phyloP scores from a whole-genome alignment of 164 flowering plant species.

The Houttuynia cordata region DNA sequence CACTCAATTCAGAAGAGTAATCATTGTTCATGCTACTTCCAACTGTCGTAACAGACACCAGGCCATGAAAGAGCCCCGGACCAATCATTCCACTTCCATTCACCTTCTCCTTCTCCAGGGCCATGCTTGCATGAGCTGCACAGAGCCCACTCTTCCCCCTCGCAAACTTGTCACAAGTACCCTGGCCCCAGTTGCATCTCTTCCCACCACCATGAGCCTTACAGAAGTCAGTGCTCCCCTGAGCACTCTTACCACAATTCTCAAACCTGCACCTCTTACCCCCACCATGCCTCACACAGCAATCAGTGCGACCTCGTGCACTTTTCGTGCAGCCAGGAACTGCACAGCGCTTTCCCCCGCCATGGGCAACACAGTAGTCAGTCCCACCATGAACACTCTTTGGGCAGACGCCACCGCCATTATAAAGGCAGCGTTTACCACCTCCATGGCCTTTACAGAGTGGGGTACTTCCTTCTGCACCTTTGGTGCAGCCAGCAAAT shows the following conservation, averaged over 20 bases:
- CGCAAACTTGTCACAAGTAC: constrained; percentile 71
- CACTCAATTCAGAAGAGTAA: constrained; percentile 40
- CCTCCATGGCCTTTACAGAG: constrained; percentile 93
- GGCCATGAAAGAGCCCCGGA: constrained; percentile 63
- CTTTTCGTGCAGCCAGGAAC: constrained; percentile 77
- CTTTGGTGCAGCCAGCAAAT: constrained; percentile 82
- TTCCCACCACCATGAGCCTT: constrained; percentile 95
- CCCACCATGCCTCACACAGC: constrained; percentile 84
- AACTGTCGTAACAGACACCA: constrained; percentile 36
- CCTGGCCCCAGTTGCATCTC: constrained; percentile 63
- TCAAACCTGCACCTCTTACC: constrained; percentile 67
- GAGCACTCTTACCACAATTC: constrained; percentile 79
- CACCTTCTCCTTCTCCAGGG: constrained; percentile 25
- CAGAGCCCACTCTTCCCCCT: constrained; percentile 81
- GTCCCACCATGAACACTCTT: constrained; percentile 94
- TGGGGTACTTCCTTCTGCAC: constrained; percentile 91
- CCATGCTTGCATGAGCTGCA: constrained; percentile 63
- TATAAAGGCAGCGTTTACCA: constrained; percentile 71
- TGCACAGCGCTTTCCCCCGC: constrained; percentile 80
- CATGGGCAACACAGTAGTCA: constrained; percentile 77
- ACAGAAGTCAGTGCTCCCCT: constrained; percentile 92
- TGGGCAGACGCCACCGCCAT: constrained; percentile 85
- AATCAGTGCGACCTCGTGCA: constrained; percentile 82
- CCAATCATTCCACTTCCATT: constrained; percentile 35
- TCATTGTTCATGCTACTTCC: constrained; percentile 34